These are phyloP conservation scores for Penicillium cinerascens DNA, from an alignment of 495 filamentous ascomycete genomes.

Conservation along the genomic window DNA sequence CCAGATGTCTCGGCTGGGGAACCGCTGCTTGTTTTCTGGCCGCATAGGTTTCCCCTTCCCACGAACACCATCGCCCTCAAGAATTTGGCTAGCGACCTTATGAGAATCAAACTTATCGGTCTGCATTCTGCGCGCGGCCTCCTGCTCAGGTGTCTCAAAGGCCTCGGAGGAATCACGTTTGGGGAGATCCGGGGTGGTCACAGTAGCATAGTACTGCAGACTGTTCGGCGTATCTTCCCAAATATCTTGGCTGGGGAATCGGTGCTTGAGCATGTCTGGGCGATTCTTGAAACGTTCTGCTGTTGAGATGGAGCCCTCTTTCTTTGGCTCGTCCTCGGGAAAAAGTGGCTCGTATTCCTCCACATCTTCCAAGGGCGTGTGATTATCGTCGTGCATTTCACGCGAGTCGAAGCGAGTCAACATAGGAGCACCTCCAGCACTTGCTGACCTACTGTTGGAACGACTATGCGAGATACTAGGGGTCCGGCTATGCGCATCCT, in stretches of 20 bases:
- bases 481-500: conserved; percentile 50
- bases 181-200: conserved; percentile 69
- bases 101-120: conserved; percentile 45
- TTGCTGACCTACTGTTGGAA: conserved; percentile 68
- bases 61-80: conserved; percentile 25
- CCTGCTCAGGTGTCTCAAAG: conserved; percentile 57
- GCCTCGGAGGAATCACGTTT: conserved; percentile 23
- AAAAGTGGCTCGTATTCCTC: conserved; percentile 96
- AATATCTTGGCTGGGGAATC: conserved; percentile 90
- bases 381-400: conserved; percentile 50
- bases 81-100: conserved; percentile 40
- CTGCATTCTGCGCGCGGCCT: conserved; percentile 49
- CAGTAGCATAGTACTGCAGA: conserved; percentile 76
- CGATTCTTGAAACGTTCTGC: conserved; percentile 60
- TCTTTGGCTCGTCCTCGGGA: conserved; percentile 70
- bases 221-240: conserved; percentile 97
- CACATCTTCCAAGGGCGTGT: conserved; percentile 79
- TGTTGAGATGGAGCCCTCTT: conserved; percentile 51
- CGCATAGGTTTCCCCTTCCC: conserved; percentile 42
- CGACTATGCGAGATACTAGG: conserved; percentile 59
- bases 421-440: conserved; percentile 50
- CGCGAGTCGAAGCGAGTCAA: conserved; percentile 51
- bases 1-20: conserved; percentile 95
- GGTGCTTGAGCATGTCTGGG: conserved; percentile 60
- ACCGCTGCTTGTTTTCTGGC: conserved; percentile 64